phyloP scores from a whole-genome alignment of 1,284 basidiomycete genomes.

The Cronartium quercuum region DNA sequence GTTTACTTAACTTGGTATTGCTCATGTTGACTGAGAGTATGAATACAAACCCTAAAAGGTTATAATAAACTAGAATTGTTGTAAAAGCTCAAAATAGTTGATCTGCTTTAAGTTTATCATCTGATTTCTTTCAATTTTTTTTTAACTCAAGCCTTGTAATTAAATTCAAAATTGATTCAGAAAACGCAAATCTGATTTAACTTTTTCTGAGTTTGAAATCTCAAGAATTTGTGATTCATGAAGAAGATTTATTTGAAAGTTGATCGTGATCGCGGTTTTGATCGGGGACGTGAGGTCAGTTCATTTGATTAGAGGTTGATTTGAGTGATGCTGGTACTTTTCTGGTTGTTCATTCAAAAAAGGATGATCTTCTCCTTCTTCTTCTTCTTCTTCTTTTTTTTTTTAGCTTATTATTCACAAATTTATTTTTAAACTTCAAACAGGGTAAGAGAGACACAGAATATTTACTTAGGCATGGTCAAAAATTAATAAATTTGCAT shows the following conservation, averaged over 20 bases:
- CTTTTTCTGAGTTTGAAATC: neutral
- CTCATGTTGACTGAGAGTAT: constrained; percentile 41
- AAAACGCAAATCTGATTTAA: constrained; percentile 20
- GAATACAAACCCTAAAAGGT: constrained; percentile 43
- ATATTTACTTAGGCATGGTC: constrained; percentile 45
- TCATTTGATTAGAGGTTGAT: neutral
- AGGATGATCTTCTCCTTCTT: no score
- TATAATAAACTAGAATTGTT: constrained; percentile 41
- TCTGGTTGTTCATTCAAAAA: neutral
- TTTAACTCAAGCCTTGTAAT: no score
- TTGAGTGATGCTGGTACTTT: neutral
- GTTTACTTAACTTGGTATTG: constrained; percentile 44
- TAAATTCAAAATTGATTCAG: no score
- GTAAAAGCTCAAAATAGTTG: neutral
- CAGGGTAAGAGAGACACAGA: neutral
- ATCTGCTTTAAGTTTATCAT: neutral
- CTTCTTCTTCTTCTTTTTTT: no score
- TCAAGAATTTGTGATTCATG: neutral
- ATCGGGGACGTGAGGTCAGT: neutral
- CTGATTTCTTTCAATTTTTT: neutral
- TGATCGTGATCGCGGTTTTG: neutral
- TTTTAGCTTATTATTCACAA: no score
- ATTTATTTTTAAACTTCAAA: neutral
- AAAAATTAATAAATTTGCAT: constrained; percentile 43
- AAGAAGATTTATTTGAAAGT: neutral